Conservation (phyloP, 163 green algal genomes). For the Trebouxia gelatinosa region DNA sequence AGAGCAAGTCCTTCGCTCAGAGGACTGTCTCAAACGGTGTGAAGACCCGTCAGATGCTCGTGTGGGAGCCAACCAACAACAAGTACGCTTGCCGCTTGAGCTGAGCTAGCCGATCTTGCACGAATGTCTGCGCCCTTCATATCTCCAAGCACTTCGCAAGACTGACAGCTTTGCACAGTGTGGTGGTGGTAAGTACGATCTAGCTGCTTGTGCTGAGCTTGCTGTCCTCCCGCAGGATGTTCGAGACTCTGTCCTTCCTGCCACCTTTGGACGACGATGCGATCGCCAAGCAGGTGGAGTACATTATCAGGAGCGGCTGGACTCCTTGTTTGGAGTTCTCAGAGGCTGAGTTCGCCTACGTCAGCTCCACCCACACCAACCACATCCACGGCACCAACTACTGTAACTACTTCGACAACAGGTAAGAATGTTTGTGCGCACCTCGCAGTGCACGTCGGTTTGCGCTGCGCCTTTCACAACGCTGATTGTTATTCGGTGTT, state of each 20-base stretch:
- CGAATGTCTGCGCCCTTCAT: no score
- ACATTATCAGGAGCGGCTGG: slow-evolving; percentile 89
- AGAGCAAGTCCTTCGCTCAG: slow-evolving; percentile 23
- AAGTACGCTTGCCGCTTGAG: slow-evolving; percentile 21
- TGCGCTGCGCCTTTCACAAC: background rate
- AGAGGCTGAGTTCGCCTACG: slow-evolving; percentile 69
- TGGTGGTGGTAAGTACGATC: no score
- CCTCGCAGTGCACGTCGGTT: no score
- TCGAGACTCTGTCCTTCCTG: slow-evolving; percentile 99
- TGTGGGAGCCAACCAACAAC: slow-evolving; percentile 47
- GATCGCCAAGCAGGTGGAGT: slow-evolving; percentile 92
- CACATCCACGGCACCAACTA: slow-evolving; percentile 47
- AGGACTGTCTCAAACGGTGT: slow-evolving; percentile 41
- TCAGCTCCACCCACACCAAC: slow-evolving; percentile 51
- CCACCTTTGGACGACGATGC: slow-evolving; percentile 84
- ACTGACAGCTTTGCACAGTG: no score
- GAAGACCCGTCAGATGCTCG: slow-evolving; percentile 40
- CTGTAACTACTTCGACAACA: slow-evolving; percentile 89
- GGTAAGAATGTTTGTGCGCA: no score
- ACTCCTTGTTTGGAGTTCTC: slow-evolving; percentile 92
- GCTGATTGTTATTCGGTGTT: background rate
- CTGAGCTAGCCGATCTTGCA: no score
- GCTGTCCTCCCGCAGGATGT: slow-evolving; percentile 70
- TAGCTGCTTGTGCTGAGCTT: no score
- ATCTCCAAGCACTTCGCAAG: no score